Percentiles rank a stretch among this genome's conserved stretches.
phyloP scores from a whole-genome alignment of 371 early-diverging fungal species.

The Mucor plumbeus region DNA sequence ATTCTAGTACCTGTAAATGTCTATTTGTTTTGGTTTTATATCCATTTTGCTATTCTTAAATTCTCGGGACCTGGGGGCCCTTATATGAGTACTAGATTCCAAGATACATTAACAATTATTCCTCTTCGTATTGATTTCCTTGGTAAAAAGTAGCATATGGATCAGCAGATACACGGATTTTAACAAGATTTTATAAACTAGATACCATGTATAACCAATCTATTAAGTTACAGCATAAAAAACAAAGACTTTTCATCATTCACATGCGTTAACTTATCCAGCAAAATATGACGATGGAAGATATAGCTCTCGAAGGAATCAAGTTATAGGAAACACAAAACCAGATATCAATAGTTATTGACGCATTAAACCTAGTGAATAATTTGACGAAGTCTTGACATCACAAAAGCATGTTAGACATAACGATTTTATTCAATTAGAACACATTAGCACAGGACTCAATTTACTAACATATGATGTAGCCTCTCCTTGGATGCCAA shows the following conservation, averaged over 20 bases:
- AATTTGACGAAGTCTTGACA: background rate
- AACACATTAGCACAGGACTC: conserved; percentile 63
- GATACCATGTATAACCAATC: conserved; percentile 78
- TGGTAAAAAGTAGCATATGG: background rate
- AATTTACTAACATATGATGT: conserved; percentile 92
- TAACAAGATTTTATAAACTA: conserved; percentile 3
- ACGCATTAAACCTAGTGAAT: conserved; percentile 66
- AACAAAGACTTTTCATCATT: conserved; percentile 76
- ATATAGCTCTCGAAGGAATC: conserved; percentile 80
- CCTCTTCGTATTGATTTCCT: conserved; percentile 7
- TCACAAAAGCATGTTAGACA: conserved; percentile 40
- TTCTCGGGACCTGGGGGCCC: conserved; percentile 89
- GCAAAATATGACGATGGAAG: conserved; percentile 86
- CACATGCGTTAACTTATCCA: conserved; percentile 79
- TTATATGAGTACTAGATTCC: conserved; percentile 89
- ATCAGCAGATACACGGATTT: background rate
- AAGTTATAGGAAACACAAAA: conserved; percentile 78
- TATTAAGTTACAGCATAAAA: conserved; percentile 74
- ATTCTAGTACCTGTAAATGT: conserved; percentile 82
- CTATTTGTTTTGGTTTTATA: conserved; percentile 83
- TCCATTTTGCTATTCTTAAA: conserved; percentile 84
- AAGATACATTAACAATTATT: conserved; percentile 47
- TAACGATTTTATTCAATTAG: conserved; percentile 68
- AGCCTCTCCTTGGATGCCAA: conserved; percentile 89
- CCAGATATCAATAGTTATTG: conserved; percentile 79